Base-by-base conservation (phyloP, 2,329 filamentous ascomycete species). In the Cylindrodendrum hubeiense region DNA sequence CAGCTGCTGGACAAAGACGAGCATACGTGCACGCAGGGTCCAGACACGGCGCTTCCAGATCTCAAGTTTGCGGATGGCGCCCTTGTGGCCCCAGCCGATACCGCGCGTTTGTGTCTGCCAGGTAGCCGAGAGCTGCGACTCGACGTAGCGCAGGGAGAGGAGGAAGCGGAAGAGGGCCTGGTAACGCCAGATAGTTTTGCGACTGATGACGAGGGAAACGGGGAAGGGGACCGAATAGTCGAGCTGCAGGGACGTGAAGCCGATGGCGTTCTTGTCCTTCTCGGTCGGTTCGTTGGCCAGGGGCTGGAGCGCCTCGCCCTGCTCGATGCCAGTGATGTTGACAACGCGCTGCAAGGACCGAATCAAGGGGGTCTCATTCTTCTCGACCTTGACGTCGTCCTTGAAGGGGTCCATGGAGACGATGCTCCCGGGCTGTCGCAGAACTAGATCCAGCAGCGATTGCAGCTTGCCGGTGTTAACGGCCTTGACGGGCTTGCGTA, bases 341-440 rank as follows among this genome's bases (percentile, higher is more conserved):
- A 99, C 95, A 56, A 99, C 95, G 57, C 95, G 91, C 87, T 98
- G 97, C 64, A 99, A 84, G 82, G 94, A 97, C 76, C 97, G 97
- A 13, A 94, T 97, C 49, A 99, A 88, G 6, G 94, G 93, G 41
- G 95, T 91, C 72, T 97, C 94, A 78, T 98, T 98, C 92, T 98
- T 98, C 74, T 95, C 91, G 22, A 99, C 94, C 79, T 97, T 97
- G 79, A 99, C 93, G 76, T 99, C 95, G 81, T 99, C 96, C 77
- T 98, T 99, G 86, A 97, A 99, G 0, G 95, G 94, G 77, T 99
- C 96, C 63, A 97, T 88, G 1, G 95, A 94, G 15, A 97, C 95
- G 51, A 97, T 92, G 74, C 93, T 98, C 44, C 96, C 96, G 2
- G 96, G 94, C 75, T 99, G 96, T n/a, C 96, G 93, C 53, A 99